These are phyloP conservation scores for Melocanna baccifera DNA, from an alignment of 176 grass and related monocot genomes.

Conservation along the genomic window DNA sequence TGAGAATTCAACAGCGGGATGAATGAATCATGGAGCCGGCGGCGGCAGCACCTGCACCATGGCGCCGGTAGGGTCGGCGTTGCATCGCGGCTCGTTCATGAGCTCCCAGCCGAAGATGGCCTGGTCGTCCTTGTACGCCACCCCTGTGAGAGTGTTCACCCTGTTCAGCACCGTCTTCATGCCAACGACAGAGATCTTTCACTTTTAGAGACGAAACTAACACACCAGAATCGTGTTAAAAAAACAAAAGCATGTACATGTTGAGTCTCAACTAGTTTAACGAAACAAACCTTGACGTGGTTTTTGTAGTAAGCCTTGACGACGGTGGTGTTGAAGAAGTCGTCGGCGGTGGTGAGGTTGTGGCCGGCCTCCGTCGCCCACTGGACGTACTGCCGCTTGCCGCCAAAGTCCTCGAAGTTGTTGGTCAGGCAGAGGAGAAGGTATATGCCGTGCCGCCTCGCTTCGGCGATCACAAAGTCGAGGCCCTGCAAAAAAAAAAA, in stretches of 20 bases:
- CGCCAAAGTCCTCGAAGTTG: conserved; percentile 75
- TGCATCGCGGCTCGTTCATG: conserved; percentile 81
- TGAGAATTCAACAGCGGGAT: too few species aligned
- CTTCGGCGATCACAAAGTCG: conserved; percentile 77
- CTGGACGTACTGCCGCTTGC: conserved; percentile 62
- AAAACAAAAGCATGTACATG: too few species aligned
- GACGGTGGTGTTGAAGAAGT: conserved; percentile 62
- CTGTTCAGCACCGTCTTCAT: conserved; percentile 58
- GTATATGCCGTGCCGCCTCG: conserved; percentile 47
- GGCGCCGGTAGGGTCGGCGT: conserved; percentile 50
- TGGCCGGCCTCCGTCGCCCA: conserved; percentile 60
- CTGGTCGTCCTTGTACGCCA: conserved; percentile 70
- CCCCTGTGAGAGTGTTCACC: conserved; percentile 61
- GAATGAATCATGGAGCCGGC: too few species aligned
- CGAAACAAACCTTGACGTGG: conserved; percentile 46
- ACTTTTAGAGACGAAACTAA: neutral
- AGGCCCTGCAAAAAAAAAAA: conserved; percentile 61
- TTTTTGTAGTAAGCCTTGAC: conserved; percentile 74
- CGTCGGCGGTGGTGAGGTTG: conserved; percentile 39
- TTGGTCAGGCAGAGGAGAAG: conserved; percentile 77
- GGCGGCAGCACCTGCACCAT: conserved; percentile 22
- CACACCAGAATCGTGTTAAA: neutral
- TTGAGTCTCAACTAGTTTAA: too few species aligned
- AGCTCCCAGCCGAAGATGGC: conserved; percentile 88
- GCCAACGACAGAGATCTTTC: neutral